phyloP scores from a whole-genome alignment of 768 basidiomycete genomes.

The Pleurotus platypus region DNA sequence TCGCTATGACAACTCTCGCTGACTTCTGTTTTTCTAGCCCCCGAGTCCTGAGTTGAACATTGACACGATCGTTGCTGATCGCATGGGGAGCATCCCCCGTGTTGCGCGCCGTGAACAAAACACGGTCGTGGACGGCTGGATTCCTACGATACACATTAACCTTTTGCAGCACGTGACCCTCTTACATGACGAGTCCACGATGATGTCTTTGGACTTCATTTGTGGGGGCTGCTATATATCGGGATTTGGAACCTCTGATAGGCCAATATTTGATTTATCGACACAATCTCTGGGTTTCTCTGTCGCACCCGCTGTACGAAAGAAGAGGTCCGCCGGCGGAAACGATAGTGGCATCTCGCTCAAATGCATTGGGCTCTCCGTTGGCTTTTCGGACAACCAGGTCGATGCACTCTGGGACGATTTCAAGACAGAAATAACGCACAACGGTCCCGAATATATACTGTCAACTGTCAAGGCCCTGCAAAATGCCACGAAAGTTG shows the following conservation, averaged over 20 bases:
- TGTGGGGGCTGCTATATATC: background rate
- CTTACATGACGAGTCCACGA: slow-evolving; percentile 27
- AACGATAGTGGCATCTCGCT: background rate
- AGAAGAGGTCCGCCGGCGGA: background rate
- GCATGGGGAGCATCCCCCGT: slow-evolving; percentile 30
- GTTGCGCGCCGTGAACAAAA: slow-evolving; percentile 13
- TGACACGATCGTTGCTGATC: slow-evolving; percentile 39
- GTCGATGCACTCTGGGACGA: slow-evolving; percentile 16
- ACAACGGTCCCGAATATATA: slow-evolving; percentile 39
- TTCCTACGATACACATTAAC: slow-evolving; percentile 37
- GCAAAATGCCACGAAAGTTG: slow-evolving; percentile 18
- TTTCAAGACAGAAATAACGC: slow-evolving; percentile 28
- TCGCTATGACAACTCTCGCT: background rate
- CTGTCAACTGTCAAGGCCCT: slow-evolving; percentile 29
- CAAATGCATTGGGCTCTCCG: background rate
- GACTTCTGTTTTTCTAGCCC: slow-evolving; percentile 17
- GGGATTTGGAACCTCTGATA: background rate
- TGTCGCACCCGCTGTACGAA: slow-evolving; percentile 9
- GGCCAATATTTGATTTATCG: slow-evolving; percentile 28
- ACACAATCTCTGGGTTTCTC: slow-evolving; percentile 19
- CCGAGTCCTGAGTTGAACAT: slow-evolving; percentile 32
- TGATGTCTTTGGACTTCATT: slow-evolving; percentile 16
- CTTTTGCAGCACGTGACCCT: slow-evolving; percentile 45
- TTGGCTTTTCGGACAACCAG: slow-evolving; percentile 1
- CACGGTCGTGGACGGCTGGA: slow-evolving; percentile 35